Conservation (phyloP, 345 rosid species). For the Eucalyptus tenuipes region DNA sequence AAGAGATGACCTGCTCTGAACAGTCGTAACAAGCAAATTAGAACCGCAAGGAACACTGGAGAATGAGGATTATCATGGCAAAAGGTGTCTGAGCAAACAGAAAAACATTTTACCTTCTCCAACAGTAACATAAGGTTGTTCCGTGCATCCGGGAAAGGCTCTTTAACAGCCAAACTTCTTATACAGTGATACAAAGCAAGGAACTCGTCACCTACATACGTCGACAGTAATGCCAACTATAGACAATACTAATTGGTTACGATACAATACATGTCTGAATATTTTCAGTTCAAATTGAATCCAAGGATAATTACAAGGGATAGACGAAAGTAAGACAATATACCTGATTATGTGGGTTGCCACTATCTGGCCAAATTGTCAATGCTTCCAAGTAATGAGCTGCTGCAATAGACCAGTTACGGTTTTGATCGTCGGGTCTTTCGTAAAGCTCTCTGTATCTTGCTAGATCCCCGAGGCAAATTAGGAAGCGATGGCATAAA, state of each 20-base stretch:
- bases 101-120: conserved; percentile 49
- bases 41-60: neutral
- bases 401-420: conserved; percentile 76
- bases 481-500: conserved; percentile 70
- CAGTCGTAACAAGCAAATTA: conserved; percentile 17
- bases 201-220: conserved; percentile 78
- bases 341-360: conserved; percentile 95
- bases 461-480: conserved; percentile 91
- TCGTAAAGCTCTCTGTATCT: conserved; percentile 69
- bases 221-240: conserved; percentile 87
- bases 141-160: conserved; percentile 87
- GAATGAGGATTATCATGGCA: neutral
- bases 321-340: neutral
- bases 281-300: neutral
- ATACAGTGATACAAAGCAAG: conserved; percentile 85
- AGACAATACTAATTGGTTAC: neutral
- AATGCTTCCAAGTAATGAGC: conserved; percentile 71
- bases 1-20: conserved; percentile 65
- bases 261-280: neutral
- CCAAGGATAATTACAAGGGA: neutral
- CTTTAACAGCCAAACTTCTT: conserved; percentile 90
- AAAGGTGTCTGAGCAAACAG: neutral
- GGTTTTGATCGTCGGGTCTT: conserved; percentile 19
- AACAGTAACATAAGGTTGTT: conserved; percentile 64
- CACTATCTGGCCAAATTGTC: conserved; percentile 70